Conservation (phyloP, 2,329 filamentous ascomycete genomes). For the Curvularia hawaiiensis region DNA sequence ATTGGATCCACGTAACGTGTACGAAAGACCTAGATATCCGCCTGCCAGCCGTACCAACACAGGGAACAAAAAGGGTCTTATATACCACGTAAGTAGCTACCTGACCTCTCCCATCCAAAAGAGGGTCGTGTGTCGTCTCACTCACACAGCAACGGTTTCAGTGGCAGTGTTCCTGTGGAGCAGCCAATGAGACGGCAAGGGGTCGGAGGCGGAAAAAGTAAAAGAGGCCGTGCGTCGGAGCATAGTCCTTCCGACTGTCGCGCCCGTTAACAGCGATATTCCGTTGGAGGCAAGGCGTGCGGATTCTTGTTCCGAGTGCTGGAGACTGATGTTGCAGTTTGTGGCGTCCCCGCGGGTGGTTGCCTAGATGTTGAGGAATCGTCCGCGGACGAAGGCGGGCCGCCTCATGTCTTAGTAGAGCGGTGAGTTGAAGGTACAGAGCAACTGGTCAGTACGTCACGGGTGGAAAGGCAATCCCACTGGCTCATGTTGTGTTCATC, state of each 20-base stretch:
- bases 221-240: neutral
- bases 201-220: neutral
- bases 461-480: neutral
- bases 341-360: neutral
- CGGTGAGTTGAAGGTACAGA: neutral
- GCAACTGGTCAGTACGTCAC: neutral
- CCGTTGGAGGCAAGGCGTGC: no score
- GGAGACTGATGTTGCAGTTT: neutral
- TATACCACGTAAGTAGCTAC: neutral
- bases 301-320: neutral
- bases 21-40: no score
- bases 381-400: neutral
- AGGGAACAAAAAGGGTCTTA: neutral
- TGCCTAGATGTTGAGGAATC: neutral
- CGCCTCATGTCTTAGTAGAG: neutral
- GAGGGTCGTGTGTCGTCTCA: neutral
- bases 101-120: neutral
- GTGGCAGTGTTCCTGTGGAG: neutral
- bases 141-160: neutral
- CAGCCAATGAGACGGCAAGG: neutral
- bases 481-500: neutral
- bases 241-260: slow-evolving; percentile 1
- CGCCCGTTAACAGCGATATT: neutral
- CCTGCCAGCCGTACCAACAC: no score
- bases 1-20: no score